Evolutionary conservation across 768 basidiomycete species (phyloP).

Genomic region (Leccinum uliginosum): DNA sequence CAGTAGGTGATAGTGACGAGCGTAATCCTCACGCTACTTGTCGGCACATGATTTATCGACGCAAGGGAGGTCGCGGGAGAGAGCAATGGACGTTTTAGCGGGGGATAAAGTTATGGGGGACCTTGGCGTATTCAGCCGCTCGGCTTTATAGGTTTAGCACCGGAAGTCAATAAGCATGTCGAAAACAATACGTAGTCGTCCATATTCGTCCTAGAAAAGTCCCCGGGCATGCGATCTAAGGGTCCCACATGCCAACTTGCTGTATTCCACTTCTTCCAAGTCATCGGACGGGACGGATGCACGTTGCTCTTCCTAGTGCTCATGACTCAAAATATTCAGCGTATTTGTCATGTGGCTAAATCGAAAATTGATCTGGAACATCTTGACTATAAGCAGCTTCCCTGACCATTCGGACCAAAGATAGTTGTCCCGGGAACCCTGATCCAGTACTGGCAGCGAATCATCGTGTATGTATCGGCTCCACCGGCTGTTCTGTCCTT

Average conservation of each 20-base stretch:
- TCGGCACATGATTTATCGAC: constrained; percentile 55
- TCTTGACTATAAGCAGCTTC: constrained; percentile 22
- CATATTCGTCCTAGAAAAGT: constrained; percentile 25
- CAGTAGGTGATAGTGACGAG: neutral
- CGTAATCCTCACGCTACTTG: constrained; percentile 61
- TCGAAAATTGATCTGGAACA: constrained; percentile 17
- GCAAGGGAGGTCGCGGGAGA: neutral
- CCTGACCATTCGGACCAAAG: constrained; percentile 24
- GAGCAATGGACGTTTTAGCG: constrained; percentile 1
- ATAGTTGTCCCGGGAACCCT: constrained; percentile 20
- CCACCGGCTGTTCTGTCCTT: constrained; percentile 16
- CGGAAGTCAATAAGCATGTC: constrained; percentile 24
- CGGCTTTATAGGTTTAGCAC: constrained; percentile 28
- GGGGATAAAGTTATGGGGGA: constrained; percentile 17
- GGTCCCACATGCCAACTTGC: constrained; percentile 27
- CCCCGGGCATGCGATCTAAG: constrained; percentile 17
- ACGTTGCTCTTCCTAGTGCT: constrained; percentile 18
- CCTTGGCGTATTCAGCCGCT: neutral
- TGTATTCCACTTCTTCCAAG: constrained; percentile 23
- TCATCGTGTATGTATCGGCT: constrained; percentile 17
- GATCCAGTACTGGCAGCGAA: constrained; percentile 13
- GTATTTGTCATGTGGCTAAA: constrained; percentile 31
- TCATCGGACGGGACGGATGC: constrained; percentile 9
- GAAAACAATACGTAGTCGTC: constrained; percentile 27
- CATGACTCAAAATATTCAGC: constrained; percentile 13